phyloP scores from a whole-genome alignment of 2,329 filamentous ascomycete genomes.

The Trichothecium roseum region DNA sequence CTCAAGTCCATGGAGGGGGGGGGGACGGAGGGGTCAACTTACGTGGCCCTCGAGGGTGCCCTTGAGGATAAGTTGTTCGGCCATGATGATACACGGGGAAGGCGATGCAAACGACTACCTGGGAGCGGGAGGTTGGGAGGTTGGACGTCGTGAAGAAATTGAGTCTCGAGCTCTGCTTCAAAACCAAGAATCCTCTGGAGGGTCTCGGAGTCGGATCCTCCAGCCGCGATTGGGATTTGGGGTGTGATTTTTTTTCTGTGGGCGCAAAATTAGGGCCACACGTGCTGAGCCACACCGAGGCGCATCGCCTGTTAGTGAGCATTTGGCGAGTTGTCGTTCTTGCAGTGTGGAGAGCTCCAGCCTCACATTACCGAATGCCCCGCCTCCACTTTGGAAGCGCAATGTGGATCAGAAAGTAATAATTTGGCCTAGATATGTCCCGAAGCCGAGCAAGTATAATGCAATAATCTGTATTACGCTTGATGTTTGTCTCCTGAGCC shows the following conservation, averaged over 20 bases:
- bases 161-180: slow-evolving; percentile 16
- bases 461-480: no score
- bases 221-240: slow-evolving; percentile 22
- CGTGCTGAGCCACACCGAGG: slow-evolving; percentile 9
- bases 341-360: no score
- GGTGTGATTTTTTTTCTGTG: slow-evolving; percentile 32
- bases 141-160: slow-evolving; percentile 18
- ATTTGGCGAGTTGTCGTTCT: no score
- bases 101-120: slow-evolving; percentile 23
- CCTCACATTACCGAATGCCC: no score
- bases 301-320: no score
- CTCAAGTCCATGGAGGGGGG: slow-evolving; percentile 1
- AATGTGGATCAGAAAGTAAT: no score
- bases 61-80: slow-evolving; percentile 92
- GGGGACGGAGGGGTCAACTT: slow-evolving; percentile 28
- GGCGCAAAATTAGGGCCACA: slow-evolving; percentile 40
- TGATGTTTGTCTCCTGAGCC: no score
- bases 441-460: no score
- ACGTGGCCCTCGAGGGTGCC: slow-evolving; percentile 96
- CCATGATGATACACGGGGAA: slow-evolving; percentile 50
- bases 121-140: slow-evolving; percentile 19
- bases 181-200: slow-evolving; percentile 6
- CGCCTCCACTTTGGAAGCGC: no score
- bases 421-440: no score
- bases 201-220: slow-evolving; percentile 1